phyloP scores from a whole-genome alignment of 192 early-diverging fungal genomes.

The Gorgonomyces haynaldii region DNA sequence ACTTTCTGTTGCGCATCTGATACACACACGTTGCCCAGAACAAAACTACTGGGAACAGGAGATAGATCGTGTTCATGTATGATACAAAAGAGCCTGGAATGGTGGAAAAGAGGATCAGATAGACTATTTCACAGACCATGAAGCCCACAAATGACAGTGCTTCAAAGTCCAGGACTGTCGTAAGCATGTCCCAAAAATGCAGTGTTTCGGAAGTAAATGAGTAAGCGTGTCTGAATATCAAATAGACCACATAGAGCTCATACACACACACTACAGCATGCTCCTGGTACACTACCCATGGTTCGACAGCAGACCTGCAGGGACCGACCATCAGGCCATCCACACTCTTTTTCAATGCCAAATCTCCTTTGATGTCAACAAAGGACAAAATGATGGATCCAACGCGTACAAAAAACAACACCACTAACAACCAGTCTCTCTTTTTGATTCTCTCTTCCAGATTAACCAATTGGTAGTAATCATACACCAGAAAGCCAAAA shows the following conservation, averaged over 20 bases:
- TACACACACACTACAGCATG: not conserved
- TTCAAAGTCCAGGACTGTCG: slow-evolving; percentile 2
- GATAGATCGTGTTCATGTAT: slow-evolving; percentile 1
- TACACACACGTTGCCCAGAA: too few species aligned
- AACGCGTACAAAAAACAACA: slow-evolving; percentile 1
- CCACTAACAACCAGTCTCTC: not conserved
- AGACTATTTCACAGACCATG: not conserved
- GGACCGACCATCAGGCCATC: too few species aligned
- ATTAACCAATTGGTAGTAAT: slow-evolving; percentile 6
- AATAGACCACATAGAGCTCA: not conserved
- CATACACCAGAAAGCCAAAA: slow-evolving; percentile 3
- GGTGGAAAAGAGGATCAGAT: not conserved
- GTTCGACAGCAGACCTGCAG: not conserved
- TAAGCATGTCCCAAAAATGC: not conserved
- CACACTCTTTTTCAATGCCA: not conserved
- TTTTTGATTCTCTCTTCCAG: not conserved
- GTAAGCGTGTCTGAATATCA: not conserved
- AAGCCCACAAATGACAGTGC: not conserved
- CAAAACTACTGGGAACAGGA: not conserved
- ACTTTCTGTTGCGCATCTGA: too few species aligned
- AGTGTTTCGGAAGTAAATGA: not conserved
- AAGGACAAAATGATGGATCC: not conserved
- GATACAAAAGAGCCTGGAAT: not conserved
- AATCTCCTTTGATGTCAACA: not conserved
- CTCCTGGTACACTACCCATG: not conserved